Base-by-base conservation (phyloP, 2,329 filamentous ascomycete genomes). In the Penicillium decumbens region DNA sequence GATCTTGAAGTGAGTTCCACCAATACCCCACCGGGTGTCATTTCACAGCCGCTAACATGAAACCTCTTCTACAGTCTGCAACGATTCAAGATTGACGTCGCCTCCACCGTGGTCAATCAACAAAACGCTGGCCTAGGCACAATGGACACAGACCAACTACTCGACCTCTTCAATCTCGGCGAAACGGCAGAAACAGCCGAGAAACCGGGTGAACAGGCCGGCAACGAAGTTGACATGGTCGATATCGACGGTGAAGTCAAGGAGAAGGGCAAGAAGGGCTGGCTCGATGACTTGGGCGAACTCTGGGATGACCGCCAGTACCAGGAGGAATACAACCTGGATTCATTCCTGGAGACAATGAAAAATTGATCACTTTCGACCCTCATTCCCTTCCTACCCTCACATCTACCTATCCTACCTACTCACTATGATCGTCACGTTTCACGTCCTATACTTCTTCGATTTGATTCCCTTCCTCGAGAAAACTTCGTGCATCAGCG, bases 71-170 rank as follows among this genome's bases (percentile, higher is more conserved):
- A 42, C 59, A 95, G 88, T 66, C 84, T 98, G 49, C 93, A 98
- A 82, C 87, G 93, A 44, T 98, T 98, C 84, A 98, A 98, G 78
- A 95, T 98, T 64, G 93, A 98, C 70, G 91, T 98, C 18, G 95
- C 93, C 37, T 95, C 88, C 44, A 98, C 95, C 0, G 93, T 98
- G 5, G 95, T 98, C 58, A 98, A 98, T 69, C 93, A 98, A 72
- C 93, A 98, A 74, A 98, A 98, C 62, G 92, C 93, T 1, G 93
- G 93, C 1, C 75, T 98, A 1, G 86, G 81, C 45, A 95, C 90
- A 12, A 98, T 98, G 93, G 92, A 97, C 70, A 98, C 95, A 33
- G 93, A 97, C 65, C 91, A 98, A 71, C 95, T 98, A 52, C 81
- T 98, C 3, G 93, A 98, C 65, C 81, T 98, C 41, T 98, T 98